Conservation (phyloP, 2,329 filamentous ascomycete species). For the Trichoderma endophyticum region DNA sequence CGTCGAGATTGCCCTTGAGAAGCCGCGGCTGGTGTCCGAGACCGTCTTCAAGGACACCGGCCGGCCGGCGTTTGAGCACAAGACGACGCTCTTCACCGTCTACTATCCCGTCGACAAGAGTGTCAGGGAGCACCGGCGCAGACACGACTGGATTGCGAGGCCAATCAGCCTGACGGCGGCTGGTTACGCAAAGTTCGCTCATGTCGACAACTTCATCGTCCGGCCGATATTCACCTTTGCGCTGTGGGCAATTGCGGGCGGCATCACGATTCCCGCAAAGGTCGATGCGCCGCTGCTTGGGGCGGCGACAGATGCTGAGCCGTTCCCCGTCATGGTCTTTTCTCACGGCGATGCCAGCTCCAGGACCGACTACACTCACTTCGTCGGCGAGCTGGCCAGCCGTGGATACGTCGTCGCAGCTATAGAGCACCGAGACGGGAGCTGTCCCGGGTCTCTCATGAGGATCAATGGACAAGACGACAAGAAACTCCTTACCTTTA, state of each 20-base stretch:
- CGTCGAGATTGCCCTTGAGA: slow-evolving; percentile 42
- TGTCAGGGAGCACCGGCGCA: slow-evolving; percentile 25
- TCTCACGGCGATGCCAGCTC: slow-evolving; percentile 52
- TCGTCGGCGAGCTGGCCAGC: slow-evolving; percentile 49
- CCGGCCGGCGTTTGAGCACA: slow-evolving; percentile 42
- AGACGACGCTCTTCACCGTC: slow-evolving; percentile 48
- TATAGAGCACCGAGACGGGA: slow-evolving; percentile 52
- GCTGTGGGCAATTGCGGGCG: slow-evolving; percentile 41
- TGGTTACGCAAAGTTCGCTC: slow-evolving; percentile 46
- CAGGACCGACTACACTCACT: slow-evolving; percentile 51
- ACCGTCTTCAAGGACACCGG: slow-evolving; percentile 34
- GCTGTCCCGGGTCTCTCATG: slow-evolving; percentile 45
- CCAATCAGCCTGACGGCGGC: slow-evolving; percentile 44
- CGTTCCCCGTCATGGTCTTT: slow-evolving; percentile 48
- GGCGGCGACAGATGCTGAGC: slow-evolving; percentile 14
- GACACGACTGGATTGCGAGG: slow-evolving; percentile 45
- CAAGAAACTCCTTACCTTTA: slow-evolving; percentile 35
- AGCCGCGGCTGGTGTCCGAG: slow-evolving; percentile 32
- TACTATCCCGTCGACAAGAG: slow-evolving; percentile 44
- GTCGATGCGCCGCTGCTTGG: slow-evolving; percentile 44
- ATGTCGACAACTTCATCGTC: slow-evolving; percentile 42
- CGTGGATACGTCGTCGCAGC: slow-evolving; percentile 48
- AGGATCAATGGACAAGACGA: slow-evolving; percentile 31
- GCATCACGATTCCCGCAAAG: slow-evolving; percentile 45
- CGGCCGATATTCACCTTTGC: slow-evolving; percentile 42